Evolutionary conservation across 2,329 filamentous ascomycete species (phyloP).

Genomic region (Penicillium sp.): DNA sequence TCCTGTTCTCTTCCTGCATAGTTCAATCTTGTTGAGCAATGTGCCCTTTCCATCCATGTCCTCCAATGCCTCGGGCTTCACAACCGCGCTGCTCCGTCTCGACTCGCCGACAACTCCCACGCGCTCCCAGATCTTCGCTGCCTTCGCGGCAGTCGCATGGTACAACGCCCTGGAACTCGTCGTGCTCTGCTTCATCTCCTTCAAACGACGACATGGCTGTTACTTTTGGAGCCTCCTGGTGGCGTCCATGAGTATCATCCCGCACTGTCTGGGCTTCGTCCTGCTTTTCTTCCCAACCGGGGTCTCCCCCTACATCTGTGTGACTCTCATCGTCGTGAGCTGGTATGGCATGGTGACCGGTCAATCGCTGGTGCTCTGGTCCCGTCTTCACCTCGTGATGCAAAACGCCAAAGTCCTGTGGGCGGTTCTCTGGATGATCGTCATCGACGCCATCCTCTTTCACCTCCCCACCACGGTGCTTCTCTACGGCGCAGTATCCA

Average conservation of each 20-base stretch:
- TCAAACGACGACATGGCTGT: constrained; percentile 37
- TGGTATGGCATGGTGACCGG: constrained; percentile 42
- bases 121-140: constrained; percentile 13
- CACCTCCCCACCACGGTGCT: constrained; percentile 38
- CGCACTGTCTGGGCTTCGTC: constrained; percentile 38
- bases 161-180: constrained; percentile 23
- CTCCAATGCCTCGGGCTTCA: constrained; percentile 1
- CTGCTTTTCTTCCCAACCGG: constrained; percentile 37
- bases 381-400: constrained; percentile 41
- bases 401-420: constrained; percentile 30
- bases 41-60: constrained; percentile 15
- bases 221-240: constrained; percentile 45
- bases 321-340: constrained; percentile 34
- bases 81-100: constrained; percentile 5
- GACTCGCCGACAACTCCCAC: background rate
- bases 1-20: background rate
- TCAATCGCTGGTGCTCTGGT: constrained; percentile 44
- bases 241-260: constrained; percentile 37
- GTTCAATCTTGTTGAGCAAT: constrained; percentile 7
- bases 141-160: constrained; percentile 18
- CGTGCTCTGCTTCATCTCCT: constrained; percentile 41
- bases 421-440: constrained; percentile 40
- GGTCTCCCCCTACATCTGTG: constrained; percentile 27
- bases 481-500: constrained; percentile 31
- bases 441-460: constrained; percentile 35